These are phyloP conservation scores for Primulina tabacum DNA, from an alignment of 257 asterid species.

Conservation along the genomic window DNA sequence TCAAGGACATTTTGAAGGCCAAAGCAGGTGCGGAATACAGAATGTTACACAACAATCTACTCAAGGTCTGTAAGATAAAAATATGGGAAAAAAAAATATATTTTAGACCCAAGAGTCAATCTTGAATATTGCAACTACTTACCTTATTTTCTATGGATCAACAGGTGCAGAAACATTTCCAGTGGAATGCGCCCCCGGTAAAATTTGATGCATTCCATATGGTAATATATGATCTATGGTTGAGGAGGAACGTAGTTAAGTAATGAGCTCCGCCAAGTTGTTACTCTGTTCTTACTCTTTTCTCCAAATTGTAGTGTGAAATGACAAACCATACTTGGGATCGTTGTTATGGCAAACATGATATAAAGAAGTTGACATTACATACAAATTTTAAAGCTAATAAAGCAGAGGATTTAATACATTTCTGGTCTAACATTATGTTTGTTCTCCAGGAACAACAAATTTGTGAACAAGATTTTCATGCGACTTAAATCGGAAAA, in stretches of 20 bases:
- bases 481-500: constrained; percentile 10
- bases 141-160: background rate
- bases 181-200: constrained; percentile 27
- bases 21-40: constrained; percentile 20
- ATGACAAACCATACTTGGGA: background rate
- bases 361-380: background rate
- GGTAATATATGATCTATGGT: constrained; percentile 31
- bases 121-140: background rate
- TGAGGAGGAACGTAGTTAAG: constrained; percentile 20
- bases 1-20: constrained; percentile 24
- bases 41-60: constrained; percentile 15
- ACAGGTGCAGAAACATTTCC: constrained; percentile 28
- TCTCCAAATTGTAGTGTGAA: background rate
- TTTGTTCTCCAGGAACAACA: constrained; percentile 18
- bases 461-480: constrained; percentile 16
- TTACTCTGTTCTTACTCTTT: background rate
- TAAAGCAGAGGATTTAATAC: background rate
- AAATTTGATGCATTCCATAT: constrained; percentile 31
- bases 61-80: constrained; percentile 10
- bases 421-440: constrained; percentile 7
- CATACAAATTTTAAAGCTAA: background rate
- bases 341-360: background rate
- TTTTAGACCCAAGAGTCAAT: background rate
- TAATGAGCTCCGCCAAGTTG: constrained; percentile 12
- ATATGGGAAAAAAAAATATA: background rate